Conservation (phyloP, 2,329 filamentous ascomycete genomes). For the Gnomoniopsis sp. region DNA sequence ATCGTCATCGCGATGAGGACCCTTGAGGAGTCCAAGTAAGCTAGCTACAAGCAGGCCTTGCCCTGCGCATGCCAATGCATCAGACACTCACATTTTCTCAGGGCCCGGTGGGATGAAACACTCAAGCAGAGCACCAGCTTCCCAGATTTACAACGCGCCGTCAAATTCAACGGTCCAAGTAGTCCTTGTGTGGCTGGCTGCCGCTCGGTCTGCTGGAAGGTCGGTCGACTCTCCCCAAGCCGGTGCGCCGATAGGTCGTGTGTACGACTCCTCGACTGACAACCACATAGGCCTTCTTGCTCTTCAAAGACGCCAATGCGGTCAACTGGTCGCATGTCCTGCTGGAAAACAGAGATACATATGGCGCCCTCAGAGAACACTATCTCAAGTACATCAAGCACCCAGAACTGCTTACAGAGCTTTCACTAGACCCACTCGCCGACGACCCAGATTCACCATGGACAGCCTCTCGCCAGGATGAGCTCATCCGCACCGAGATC, state of each 20-base stretch:
- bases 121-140: constrained; percentile 55
- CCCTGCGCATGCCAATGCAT: not conserved
- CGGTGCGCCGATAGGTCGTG: not conserved
- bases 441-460: constrained; percentile 82
- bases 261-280: constrained; percentile 14
- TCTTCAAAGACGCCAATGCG: constrained; percentile 66
- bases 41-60: constrained; percentile 1
- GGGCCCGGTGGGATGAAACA: constrained; percentile 66
- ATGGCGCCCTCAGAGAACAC: constrained; percentile 67
- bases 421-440: constrained; percentile 76
- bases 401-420: constrained; percentile 70
- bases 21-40: constrained; percentile 51
- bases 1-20: constrained; percentile 42
- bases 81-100: constrained; percentile 28
- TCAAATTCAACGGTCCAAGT: constrained; percentile 54
- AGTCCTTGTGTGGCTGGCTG: constrained; percentile 70
- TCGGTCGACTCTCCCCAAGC: not conserved
- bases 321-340: constrained; percentile 68
- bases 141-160: constrained; percentile 60
- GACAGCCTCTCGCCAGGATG: constrained; percentile 82
- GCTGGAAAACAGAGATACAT: constrained; percentile 68
- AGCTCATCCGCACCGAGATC: constrained; percentile 81
- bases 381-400: constrained; percentile 81
- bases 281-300: constrained; percentile 64
- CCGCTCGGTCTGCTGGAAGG: constrained; percentile 89